Conservation (phyloP, 179 eudicot species). For the Silene vulgaris region DNA sequence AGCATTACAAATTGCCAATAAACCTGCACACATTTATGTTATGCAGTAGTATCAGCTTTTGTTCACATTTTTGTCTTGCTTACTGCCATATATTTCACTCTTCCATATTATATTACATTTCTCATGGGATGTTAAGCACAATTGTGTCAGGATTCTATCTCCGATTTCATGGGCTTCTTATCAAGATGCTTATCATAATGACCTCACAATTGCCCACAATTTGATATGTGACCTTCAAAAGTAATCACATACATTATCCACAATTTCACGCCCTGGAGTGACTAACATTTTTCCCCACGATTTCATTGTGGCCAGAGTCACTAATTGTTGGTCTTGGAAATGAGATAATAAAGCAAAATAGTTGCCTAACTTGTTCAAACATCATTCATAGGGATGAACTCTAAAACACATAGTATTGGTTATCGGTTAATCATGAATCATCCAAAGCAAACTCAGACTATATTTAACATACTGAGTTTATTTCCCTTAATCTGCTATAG, state of each 20-base stretch:
- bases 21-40: conserved; percentile 81
- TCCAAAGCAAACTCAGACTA: background rate
- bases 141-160: conserved; percentile 3
- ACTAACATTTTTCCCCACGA: background rate
- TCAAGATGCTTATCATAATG: background rate
- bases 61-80: conserved; percentile 20
- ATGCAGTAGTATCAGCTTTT: conserved; percentile 34
- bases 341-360: background rate
- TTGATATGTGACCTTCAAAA: background rate
- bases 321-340: background rate
- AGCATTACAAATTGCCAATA: conserved; percentile 48
- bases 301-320: background rate
- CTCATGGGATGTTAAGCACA: background rate
- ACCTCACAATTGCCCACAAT: background rate
- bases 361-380: no score
- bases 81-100: conserved; percentile 13
- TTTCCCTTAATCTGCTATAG: background rate
- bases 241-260: background rate
- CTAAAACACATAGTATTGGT: background rate
- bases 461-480: background rate
- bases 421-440: background rate
- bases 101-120: conserved; percentile 10
- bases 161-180: background rate
- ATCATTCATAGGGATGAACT: no score
- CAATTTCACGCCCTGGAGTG: background rate